phyloP scores from a whole-genome alignment of 2,329 filamentous ascomycete species.

The Lachnellula subtilissima region DNA sequence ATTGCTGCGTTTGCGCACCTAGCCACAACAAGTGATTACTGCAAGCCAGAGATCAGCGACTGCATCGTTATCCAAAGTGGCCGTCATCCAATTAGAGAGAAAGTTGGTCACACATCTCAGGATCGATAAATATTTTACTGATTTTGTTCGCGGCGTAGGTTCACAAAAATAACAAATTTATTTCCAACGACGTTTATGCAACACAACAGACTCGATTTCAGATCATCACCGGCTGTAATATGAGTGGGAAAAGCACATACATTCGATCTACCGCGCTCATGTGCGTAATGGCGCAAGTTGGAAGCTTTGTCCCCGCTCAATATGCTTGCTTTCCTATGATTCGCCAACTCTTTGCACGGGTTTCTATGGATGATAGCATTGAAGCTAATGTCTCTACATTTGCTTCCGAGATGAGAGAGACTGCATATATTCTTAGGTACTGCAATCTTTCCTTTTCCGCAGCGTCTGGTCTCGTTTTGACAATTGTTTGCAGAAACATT shows the following conservation, averaged over 20 bases:
- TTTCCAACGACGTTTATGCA: slow-evolving; percentile 89
- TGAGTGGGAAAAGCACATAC: slow-evolving; percentile 97
- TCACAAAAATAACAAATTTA: slow-evolving; percentile 60
- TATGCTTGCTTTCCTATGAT: slow-evolving; percentile 79
- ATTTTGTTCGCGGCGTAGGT: slow-evolving; percentile 37
- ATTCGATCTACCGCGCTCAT: slow-evolving; percentile 81
- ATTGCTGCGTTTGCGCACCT: slow-evolving; percentile 71
- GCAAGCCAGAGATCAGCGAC: slow-evolving; percentile 57
- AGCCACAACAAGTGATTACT: slow-evolving; percentile 59
- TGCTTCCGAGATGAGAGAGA: slow-evolving; percentile 91
- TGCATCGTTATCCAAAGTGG: slow-evolving; percentile 62
- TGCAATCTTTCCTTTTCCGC: no score
- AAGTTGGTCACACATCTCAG: slow-evolving; percentile 36
- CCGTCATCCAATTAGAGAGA: slow-evolving; percentile 66
- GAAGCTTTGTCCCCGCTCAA: slow-evolving; percentile 80
- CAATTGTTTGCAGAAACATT: slow-evolving; percentile 54
- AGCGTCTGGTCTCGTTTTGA: neutral
- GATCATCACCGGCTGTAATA: slow-evolving; percentile 93
- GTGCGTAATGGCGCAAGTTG: slow-evolving; percentile 90
- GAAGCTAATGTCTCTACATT: slow-evolving; percentile 93
- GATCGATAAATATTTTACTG: neutral
- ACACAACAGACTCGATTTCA: slow-evolving; percentile 79
- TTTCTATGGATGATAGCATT: slow-evolving; percentile 82
- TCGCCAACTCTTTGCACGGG: slow-evolving; percentile 78
- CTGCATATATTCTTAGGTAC: slow-evolving; percentile 78